phyloP scores from a whole-genome alignment of 441 rosid genomes.

The Biscutella laevigata region DNA sequence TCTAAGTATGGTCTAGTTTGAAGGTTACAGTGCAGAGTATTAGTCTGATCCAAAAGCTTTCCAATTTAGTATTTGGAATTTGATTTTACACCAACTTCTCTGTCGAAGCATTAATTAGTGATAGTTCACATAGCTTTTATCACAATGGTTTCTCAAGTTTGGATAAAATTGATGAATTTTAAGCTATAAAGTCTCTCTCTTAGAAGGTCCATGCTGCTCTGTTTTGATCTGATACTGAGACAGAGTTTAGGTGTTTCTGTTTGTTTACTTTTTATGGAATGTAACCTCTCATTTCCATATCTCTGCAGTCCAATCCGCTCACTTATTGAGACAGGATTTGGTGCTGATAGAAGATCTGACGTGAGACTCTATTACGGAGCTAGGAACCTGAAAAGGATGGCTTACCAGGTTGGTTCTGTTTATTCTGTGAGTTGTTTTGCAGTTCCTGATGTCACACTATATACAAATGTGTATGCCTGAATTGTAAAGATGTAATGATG shows the following conservation, averaged over 20 bases:
- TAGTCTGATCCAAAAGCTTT: conserved; percentile 5
- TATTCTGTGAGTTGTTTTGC: conserved; percentile 3
- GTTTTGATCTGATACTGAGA: neutral
- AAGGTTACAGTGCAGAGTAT: neutral
- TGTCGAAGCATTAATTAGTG: conserved; percentile 1
- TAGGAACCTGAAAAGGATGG: conserved; percentile 86
- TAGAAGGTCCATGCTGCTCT: neutral
- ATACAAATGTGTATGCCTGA: neutral
- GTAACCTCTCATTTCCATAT: conserved; percentile 9
- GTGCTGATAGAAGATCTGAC: conserved; percentile 64
- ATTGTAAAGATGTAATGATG: neutral
- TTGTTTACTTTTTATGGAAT: neutral
- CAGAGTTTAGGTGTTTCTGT: neutral
- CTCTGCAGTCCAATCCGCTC: conserved; percentile 83
- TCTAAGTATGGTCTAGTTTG: neutral
- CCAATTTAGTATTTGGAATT: neutral
- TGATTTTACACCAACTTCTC: too few species aligned
- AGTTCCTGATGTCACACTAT: neutral
- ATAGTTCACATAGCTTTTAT: neutral
- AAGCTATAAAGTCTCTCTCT: too few species aligned
- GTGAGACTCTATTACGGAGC: conserved; percentile 93
- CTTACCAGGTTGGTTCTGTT: conserved; percentile 76
- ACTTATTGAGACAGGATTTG: conserved; percentile 79
- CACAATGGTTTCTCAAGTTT: too few species aligned
- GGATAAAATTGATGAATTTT: too few species aligned